These are phyloP conservation scores for Teratosphaeria nubilosa DNA, from an alignment of 2,329 filamentous ascomycete species.

Conservation along the genomic window DNA sequence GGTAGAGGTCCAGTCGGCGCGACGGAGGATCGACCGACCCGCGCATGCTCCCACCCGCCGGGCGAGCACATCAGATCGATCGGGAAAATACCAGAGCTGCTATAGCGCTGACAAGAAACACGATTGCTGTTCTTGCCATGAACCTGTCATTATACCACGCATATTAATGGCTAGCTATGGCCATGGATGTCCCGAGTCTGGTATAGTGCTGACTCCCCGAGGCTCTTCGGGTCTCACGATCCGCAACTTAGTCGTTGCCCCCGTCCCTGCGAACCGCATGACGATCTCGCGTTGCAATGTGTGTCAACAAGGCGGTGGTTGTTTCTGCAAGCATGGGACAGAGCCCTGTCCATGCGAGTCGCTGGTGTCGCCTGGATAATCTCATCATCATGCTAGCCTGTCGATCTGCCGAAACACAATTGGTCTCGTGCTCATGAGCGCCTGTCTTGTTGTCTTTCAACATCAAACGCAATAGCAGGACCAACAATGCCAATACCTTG, in stretches of 20 bases:
- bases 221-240: not conserved
- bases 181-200: not conserved
- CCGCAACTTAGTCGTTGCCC: not conserved
- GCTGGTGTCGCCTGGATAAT: not conserved
- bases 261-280: not conserved
- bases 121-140: not conserved
- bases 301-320: not conserved
- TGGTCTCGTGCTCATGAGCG: not conserved
- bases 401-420: not conserved
- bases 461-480: too few species aligned
- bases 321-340: not conserved
- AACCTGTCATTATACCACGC: not conserved
- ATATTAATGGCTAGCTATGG: not conserved
- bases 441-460: too few species aligned
- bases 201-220: not conserved
- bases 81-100: not conserved
- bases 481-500: too few species aligned
- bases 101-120: not conserved
- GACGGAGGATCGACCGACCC: not conserved
- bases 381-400: not conserved
- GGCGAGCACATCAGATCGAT: not conserved
- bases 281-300: not conserved
- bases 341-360: not conserved
- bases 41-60: too few species aligned
- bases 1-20: not conserved